A percentile compares a stretch with the other conserved stretches of the same genome.
Conservation (phyloP, 371 early-diverging fungal genomes). For the Rhizomucor pusillus region DNA sequence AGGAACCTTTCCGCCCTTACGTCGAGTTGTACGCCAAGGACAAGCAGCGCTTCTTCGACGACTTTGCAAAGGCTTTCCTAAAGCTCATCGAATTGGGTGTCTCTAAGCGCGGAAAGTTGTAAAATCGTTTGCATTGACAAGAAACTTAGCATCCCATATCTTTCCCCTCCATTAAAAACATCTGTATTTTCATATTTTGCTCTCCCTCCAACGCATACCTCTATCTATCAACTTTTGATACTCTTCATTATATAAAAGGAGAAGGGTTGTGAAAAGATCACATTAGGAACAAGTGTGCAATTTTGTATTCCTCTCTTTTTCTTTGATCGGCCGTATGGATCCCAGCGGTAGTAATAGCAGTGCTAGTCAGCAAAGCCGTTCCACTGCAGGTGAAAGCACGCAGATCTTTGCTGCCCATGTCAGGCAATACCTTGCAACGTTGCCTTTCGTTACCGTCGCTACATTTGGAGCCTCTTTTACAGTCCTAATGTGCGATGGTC, state of each 20-base stretch:
- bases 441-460: conserved; percentile 11
- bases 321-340: background rate
- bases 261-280: background rate
- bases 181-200: background rate
- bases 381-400: conserved; percentile 14
- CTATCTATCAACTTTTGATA: background rate
- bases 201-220: background rate
- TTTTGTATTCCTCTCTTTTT: background rate
- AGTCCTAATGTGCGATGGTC: conserved; percentile 7
- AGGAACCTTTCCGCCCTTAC: conserved; percentile 68
- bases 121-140: conserved; percentile 9
- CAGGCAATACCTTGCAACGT: conserved; percentile 14
- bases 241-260: background rate
- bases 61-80: conserved; percentile 77
- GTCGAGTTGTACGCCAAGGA: conserved; percentile 79
- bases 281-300: background rate
- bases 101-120: conserved; percentile 40
- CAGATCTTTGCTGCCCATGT: conserved; percentile 18
- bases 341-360: background rate
- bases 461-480: conserved; percentile 5
- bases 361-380: background rate
- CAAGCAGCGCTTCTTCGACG: conserved; percentile 73
- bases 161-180: background rate
- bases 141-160: background rate
- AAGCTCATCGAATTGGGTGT: conserved; percentile 87